phyloP scores from a whole-genome alignment of 2,329 filamentous ascomycete species.

The Ampelomyces quisqualis region DNA sequence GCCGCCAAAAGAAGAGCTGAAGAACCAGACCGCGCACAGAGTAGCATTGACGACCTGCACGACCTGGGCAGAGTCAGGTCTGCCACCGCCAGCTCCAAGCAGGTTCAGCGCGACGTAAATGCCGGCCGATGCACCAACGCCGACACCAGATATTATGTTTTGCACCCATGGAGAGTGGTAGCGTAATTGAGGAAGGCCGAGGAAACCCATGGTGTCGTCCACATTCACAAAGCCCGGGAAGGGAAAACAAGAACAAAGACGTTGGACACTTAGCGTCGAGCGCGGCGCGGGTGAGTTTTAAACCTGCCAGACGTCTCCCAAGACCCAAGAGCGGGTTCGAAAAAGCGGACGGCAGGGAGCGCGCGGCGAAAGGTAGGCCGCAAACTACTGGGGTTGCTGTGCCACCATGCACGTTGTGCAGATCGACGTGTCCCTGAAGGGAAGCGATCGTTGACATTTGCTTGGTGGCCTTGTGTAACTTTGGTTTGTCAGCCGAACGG shows the following conservation, averaged over 20 bases:
- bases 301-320: not conserved
- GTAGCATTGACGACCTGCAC: slow-evolving; percentile 38
- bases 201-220: slow-evolving; percentile 21
- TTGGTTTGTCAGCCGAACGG: not conserved
- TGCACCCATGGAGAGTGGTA: slow-evolving; percentile 37
- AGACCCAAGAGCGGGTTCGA: not conserved
- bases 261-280: not conserved
- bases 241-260: not conserved
- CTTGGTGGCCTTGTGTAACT: not conserved
- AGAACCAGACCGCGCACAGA: slow-evolving; percentile 38
- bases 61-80: slow-evolving; percentile 33
- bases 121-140: slow-evolving; percentile 33
- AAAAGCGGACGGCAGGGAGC: slow-evolving; percentile 1
- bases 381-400: slow-evolving; percentile 6
- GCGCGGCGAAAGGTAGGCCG: not conserved
- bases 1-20: slow-evolving; percentile 35
- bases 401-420: slow-evolving; percentile 1
- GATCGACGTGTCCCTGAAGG: slow-evolving; percentile 1
- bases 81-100: slow-evolving; percentile 33
- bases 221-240: not conserved
- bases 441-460: slow-evolving; percentile 4
- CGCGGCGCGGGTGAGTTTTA: slow-evolving; percentile 2
- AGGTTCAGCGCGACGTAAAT: slow-evolving; percentile 37
- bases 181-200: slow-evolving; percentile 28
- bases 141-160: slow-evolving; percentile 32